Percentiles rank a stretch among this genome's conserved stretches.
Conservation (phyloP, 768 basidiomycete genomes). For the Tricholoma sp. region DNA sequence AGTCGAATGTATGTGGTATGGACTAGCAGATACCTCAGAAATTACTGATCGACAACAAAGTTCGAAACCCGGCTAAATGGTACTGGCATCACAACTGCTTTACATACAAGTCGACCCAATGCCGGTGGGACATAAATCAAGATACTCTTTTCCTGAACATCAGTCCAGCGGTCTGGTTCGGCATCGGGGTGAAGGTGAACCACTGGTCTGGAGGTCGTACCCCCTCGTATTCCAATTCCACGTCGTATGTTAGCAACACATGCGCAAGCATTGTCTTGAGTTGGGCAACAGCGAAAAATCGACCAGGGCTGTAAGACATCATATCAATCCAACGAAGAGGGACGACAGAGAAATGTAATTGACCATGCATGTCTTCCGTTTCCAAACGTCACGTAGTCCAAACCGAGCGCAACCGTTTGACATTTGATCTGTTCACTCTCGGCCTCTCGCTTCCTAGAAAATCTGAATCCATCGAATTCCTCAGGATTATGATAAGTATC, state of each 20-base stretch:
- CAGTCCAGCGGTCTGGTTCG: constrained; percentile 21
- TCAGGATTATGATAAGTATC: constrained; percentile 15
- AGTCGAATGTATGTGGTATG: too few relatives aligned
- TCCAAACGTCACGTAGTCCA: constrained; percentile 30
- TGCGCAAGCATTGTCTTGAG: constrained; percentile 43
- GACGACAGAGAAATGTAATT: background rate
- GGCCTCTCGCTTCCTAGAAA: constrained; percentile 17
- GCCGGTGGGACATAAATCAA: background rate
- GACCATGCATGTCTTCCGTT: constrained; percentile 28
- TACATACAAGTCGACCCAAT: too few relatives aligned
- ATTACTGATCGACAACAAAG: too few relatives aligned
- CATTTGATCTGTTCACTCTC: constrained; percentile 17
- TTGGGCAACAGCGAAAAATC: constrained; percentile 39
- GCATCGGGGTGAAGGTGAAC: constrained; percentile 16
- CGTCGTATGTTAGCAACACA: constrained; percentile 33
- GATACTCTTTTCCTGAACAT: constrained; percentile 15
- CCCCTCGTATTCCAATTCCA: constrained; percentile 27
- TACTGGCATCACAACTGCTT: too few relatives aligned
- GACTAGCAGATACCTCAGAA: too few relatives aligned
- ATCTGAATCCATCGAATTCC: constrained; percentile 39
- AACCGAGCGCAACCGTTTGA: constrained; percentile 19
- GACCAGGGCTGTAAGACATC: constrained; percentile 24
- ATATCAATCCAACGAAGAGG: background rate
- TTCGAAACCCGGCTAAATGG: too few relatives aligned
- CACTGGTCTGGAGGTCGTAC: constrained; percentile 21